These are phyloP conservation scores for Tuber borchii DNA, from an alignment of 495 filamentous ascomycete species.

Conservation along the genomic window DNA sequence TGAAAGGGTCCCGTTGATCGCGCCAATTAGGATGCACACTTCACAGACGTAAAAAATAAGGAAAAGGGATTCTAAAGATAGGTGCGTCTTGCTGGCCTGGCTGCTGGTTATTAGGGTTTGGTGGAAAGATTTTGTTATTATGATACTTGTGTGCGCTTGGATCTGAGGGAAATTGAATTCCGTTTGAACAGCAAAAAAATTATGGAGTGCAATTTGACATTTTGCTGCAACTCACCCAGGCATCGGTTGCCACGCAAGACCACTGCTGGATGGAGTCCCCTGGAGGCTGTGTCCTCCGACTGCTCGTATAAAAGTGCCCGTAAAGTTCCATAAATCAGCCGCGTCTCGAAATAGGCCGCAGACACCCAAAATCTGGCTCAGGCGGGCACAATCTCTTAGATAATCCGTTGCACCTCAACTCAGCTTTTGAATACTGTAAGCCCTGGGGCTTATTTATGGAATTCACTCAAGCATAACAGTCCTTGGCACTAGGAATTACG, in stretches of 20 bases:
- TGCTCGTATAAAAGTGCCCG: too few species aligned
- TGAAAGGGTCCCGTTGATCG: background rate
- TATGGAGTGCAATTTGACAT: background rate
- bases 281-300: background rate
- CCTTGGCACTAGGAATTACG: background rate
- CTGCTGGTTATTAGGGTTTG: background rate
- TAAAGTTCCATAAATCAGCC: too few species aligned
- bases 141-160: background rate
- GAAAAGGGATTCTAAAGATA: background rate
- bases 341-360: background rate
- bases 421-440: background rate
- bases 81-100: background rate
- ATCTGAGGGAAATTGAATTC: background rate
- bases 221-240: background rate
- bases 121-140: background rate
- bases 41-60: background rate
- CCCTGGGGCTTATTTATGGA: background rate
- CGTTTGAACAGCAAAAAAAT: background rate
- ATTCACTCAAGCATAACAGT: background rate
- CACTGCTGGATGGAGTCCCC: background rate
- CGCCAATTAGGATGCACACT: background rate
- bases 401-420: background rate
- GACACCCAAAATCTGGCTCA: background rate
- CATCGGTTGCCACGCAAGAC: background rate
- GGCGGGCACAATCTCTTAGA: background rate